These are phyloP conservation scores for Nymphaea thermarum DNA, from an alignment of 164 flowering plant species.

Conservation along the genomic window DNA sequence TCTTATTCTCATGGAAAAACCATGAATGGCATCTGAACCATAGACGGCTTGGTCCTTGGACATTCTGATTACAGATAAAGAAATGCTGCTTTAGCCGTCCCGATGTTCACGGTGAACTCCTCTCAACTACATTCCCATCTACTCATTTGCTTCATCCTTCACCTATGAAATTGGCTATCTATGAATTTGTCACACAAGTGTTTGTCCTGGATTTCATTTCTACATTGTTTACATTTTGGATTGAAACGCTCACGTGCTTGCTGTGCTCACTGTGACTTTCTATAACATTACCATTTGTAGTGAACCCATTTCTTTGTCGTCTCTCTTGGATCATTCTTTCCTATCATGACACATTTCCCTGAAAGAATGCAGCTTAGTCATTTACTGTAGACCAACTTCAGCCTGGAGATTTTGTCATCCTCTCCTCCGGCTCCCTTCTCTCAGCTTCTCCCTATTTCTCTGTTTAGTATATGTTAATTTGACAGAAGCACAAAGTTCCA, in stretches of 20 bases:
- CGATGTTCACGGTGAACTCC: no score
- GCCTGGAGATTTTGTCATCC: slow-evolving; percentile 27
- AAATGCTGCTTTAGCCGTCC: no score
- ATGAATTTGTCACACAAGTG: neutral
- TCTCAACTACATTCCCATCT: no score
- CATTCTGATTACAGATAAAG: no score
- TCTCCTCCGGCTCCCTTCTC: slow-evolving; percentile 20
- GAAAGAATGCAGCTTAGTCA: neutral
- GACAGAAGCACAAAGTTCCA: slow-evolving; percentile 35
- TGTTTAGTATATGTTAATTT: slow-evolving; percentile 20
- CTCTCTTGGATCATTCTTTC: neutral
- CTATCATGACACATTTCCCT: neutral
- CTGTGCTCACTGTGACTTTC: neutral
- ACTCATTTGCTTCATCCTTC: no score
- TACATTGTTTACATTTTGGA: neutral
- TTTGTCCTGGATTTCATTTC: neutral
- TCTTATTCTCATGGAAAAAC: no score
- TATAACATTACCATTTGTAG: no score
- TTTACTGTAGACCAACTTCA: slow-evolving; percentile 17
- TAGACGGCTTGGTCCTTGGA: no score
- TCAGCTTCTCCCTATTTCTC: slow-evolving; percentile 32
- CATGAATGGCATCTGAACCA: no score
- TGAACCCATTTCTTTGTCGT: neutral
- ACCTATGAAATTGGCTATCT: no score
- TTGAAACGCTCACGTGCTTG: neutral